phyloP scores from a whole-genome alignment of 2,329 filamentous ascomycete species.

The Venturia carpophila region DNA sequence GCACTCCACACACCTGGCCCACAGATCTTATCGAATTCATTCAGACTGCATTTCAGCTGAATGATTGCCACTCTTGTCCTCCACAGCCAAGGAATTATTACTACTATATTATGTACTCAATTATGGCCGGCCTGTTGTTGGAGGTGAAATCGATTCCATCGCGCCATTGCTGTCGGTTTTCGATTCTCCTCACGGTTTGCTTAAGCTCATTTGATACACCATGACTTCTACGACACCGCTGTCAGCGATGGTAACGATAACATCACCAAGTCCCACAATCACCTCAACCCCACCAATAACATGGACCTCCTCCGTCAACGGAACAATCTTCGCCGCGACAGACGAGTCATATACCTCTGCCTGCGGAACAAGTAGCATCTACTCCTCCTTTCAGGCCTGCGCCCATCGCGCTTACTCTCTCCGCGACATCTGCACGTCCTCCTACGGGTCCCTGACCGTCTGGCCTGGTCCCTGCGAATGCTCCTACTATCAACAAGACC shows the following conservation, averaged over 20 bases:
- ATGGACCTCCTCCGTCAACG: constrained; percentile 4
- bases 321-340: not conserved
- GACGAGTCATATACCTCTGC: not conserved
- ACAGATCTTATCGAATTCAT: not conserved
- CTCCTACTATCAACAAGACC: constrained; percentile 21
- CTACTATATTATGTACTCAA: constrained; percentile 3
- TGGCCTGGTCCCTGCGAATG: constrained; percentile 22
- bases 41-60: constrained; percentile 1
- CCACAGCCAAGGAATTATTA: not conserved
- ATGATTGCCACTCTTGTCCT: not conserved
- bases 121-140: not conserved
- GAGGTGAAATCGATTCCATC: not conserved
- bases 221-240: not conserved
- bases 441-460: constrained; percentile 19
- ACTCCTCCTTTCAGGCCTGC: constrained; percentile 18
- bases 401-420: constrained; percentile 20
- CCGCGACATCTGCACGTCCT: constrained; percentile 19
- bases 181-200: not conserved
- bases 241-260: not conserved
- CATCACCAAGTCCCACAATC: not conserved
- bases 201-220: not conserved
- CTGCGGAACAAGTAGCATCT: constrained; percentile 4
- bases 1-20: not conserved
- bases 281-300: not conserved
- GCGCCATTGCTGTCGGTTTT: not conserved